phyloP scores from a whole-genome alignment of 2,329 filamentous ascomycete genomes.

The Bipolaris zeicola region DNA sequence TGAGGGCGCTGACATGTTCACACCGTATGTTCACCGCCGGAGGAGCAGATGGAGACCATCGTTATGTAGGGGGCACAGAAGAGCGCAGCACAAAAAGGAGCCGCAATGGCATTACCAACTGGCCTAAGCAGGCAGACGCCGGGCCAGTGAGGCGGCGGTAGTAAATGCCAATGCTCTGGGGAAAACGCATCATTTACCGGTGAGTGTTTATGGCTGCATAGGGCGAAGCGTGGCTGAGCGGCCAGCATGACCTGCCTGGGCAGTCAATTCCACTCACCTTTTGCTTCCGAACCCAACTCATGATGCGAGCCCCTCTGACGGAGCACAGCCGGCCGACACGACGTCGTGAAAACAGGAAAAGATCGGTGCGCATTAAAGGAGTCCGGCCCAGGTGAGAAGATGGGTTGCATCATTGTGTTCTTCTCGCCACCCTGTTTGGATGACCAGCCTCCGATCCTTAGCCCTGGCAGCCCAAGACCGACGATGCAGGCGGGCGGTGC shows the following conservation, averaged over 20 bases:
- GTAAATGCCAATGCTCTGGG: constrained; percentile 5
- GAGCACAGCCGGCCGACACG: too few species aligned
- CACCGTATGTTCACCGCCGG: constrained; percentile 34
- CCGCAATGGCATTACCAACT: constrained; percentile 7
- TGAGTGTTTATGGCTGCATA: constrained; percentile 18
- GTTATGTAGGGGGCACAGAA: constrained; percentile 1
- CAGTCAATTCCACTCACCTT: not conserved
- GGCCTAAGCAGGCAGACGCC: constrained; percentile 13
- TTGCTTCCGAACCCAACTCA: not conserved
- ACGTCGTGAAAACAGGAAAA: not conserved
- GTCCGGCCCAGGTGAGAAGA: not conserved
- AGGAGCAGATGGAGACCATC: constrained; percentile 11
- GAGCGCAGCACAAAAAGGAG: constrained; percentile 10
- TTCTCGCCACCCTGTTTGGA: not conserved
- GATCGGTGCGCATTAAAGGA: not conserved
- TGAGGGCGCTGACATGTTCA: constrained; percentile 43
- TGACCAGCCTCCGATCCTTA: not conserved
- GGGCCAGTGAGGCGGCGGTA: constrained; percentile 20
- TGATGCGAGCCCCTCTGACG: not conserved
- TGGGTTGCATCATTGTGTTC: not conserved
- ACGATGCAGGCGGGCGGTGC: not conserved
- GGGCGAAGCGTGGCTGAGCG: constrained; percentile 4
- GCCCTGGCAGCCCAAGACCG: not conserved
- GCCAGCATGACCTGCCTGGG: constrained; percentile 11
- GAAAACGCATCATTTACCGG: constrained; percentile 20